A percentile compares a stretch with the other conserved stretches of the same genome.
Conservation (phyloP, 306 rosid genomes). For the Leucaena leucocephala region DNA sequence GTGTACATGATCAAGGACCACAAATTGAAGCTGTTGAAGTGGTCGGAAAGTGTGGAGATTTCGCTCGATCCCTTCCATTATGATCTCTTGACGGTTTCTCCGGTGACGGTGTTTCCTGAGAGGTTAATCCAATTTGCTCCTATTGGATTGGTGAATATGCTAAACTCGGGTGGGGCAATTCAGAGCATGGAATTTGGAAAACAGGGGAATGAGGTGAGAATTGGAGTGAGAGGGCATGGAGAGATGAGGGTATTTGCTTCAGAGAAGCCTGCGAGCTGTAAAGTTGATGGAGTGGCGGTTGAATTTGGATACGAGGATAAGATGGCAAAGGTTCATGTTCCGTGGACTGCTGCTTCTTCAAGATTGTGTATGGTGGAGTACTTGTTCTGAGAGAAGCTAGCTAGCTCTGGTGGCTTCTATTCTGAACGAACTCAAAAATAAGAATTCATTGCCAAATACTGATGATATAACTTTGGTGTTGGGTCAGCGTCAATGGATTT, state of each 20-base stretch:
- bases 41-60: slow-evolving; percentile 47
- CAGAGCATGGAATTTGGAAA: slow-evolving; percentile 48
- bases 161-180: slow-evolving; percentile 71
- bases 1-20: slow-evolving; percentile 54
- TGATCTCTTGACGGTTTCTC: slow-evolving; percentile 64
- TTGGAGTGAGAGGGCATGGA: slow-evolving; percentile 59
- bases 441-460: background rate
- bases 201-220: slow-evolving; percentile 38
- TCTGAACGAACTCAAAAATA: background rate
- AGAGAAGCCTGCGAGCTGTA: slow-evolving; percentile 53
- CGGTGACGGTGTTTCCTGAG: slow-evolving; percentile 38
- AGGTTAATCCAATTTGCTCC: slow-evolving; percentile 56
- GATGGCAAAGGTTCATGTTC: slow-evolving; percentile 52
- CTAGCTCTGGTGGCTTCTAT: no score
- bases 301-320: slow-evolving; percentile 54
- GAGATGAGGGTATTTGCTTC: slow-evolving; percentile 65
- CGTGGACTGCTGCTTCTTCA: slow-evolving; percentile 50
- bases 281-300: slow-evolving; percentile 51
- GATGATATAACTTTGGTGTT: background rate
- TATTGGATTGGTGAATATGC: slow-evolving; percentile 74
- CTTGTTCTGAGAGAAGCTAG: slow-evolving; percentile 40
- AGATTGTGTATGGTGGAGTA: slow-evolving; percentile 50
- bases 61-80: slow-evolving; percentile 60
- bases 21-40: slow-evolving; percentile 56
- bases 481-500: background rate